These are phyloP conservation scores for Fraxinus greggii DNA, from an alignment of 305 asterid genomes.

Conservation along the genomic window DNA sequence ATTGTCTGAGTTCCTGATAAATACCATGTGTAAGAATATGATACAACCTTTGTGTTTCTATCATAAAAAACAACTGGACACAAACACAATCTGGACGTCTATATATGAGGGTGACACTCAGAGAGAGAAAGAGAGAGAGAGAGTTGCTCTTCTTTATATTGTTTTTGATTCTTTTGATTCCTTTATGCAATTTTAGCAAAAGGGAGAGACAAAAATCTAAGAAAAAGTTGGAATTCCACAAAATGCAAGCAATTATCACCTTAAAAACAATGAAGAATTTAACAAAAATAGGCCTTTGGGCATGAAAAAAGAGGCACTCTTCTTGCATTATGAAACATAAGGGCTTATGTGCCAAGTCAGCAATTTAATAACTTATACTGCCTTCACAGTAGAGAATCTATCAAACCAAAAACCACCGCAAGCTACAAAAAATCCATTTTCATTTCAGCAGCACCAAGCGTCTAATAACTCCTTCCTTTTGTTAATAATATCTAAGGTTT, in stretches of 20 bases:
- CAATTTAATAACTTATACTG: background rate
- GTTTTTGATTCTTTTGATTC: background rate
- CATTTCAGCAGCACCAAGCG: background rate
- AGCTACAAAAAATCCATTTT: background rate
- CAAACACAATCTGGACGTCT: background rate
- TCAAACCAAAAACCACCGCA: background rate
- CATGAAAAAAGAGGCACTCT: background rate
- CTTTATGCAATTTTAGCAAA: background rate
- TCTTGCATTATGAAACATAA: background rate
- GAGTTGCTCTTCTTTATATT: background rate
- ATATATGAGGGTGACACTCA: background rate
- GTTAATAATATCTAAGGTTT: background rate
- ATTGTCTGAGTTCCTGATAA: background rate
- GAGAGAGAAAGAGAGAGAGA: background rate
- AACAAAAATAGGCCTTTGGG: background rate
- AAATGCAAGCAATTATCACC: background rate
- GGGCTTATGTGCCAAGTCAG: background rate
- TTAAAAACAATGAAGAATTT: background rate
- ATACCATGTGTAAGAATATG: background rate
- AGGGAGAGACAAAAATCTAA: background rate
- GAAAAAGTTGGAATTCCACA: background rate
- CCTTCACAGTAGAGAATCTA: background rate
- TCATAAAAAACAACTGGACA: background rate
- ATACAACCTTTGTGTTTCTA: background rate
- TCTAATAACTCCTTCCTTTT: background rate